These are phyloP conservation scores for Gossypium schwendimanii DNA, from an alignment of 441 rosid species.

Conservation along the genomic window DNA sequence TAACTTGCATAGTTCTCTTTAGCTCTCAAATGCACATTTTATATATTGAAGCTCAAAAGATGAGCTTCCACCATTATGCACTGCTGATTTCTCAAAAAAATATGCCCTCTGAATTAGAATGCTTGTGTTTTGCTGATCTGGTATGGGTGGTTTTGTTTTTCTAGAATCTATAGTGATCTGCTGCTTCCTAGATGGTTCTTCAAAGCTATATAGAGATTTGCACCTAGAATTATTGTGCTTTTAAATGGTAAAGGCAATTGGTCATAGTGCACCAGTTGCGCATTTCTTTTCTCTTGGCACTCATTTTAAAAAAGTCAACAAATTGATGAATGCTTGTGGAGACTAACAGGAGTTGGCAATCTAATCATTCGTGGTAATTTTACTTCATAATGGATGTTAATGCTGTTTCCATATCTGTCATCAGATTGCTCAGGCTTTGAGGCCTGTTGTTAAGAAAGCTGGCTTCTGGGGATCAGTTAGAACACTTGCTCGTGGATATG, in stretches of 20 bases:
- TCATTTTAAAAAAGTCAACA: background rate
- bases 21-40: background rate
- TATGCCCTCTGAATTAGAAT: background rate
- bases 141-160: background rate
- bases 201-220: background rate
- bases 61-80: background rate
- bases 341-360: background rate
- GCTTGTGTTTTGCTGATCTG: background rate
- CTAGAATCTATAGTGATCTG: background rate
- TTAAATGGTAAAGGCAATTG: background rate
- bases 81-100: background rate
- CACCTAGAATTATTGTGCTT: background rate
- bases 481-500: constrained; percentile 92
- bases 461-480: constrained; percentile 91
- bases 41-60: background rate
- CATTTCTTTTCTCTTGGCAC: background rate
- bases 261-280: background rate
- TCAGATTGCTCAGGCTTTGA: constrained; percentile 94
- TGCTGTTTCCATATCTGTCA: background rate
- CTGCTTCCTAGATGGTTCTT: background rate
- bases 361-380: background rate
- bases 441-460: constrained; percentile 54
- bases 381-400: background rate
- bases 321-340: background rate
- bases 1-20: background rate